phyloP scores from a whole-genome alignment of 208 protist species.

The Entamoeba histolytica region DNA sequence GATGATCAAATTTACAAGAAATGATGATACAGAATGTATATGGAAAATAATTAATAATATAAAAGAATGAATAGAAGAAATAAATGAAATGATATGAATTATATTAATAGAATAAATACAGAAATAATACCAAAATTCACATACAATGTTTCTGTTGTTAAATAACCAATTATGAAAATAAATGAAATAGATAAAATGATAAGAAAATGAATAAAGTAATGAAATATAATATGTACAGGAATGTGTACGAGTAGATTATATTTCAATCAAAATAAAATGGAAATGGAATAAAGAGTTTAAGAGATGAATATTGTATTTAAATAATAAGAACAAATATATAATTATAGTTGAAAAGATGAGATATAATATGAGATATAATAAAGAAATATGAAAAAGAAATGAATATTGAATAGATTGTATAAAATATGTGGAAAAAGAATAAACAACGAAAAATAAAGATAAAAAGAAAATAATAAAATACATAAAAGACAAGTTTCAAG shows the following conservation, averaged over 20 bases:
- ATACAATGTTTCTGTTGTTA: background rate
- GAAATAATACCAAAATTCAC: background rate
- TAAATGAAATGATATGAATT: background rate
- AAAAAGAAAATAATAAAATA: too few relatives aligned
- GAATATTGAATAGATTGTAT: too few relatives aligned
- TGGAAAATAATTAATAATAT: background rate
- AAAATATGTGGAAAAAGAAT: too few relatives aligned
- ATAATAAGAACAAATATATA: too few relatives aligned
- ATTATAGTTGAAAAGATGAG: too few relatives aligned
- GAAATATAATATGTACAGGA: background rate
- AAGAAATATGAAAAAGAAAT: too few relatives aligned
- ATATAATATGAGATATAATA: too few relatives aligned
- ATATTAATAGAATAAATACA: background rate
- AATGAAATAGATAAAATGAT: background rate
- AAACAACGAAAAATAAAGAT: too few relatives aligned
- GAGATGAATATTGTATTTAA: too few relatives aligned
- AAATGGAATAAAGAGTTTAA: too few relatives aligned
- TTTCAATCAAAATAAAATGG: background rate
- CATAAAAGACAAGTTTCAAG: too few relatives aligned
- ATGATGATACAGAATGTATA: background rate
- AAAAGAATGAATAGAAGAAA: background rate
- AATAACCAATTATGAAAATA: background rate
- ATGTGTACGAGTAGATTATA: background rate
- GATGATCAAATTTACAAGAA: too few relatives aligned
- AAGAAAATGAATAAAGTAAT: background rate